phyloP scores from a whole-genome alignment of 2,329 filamentous ascomycete species.

The Colletotrichum sp. region DNA sequence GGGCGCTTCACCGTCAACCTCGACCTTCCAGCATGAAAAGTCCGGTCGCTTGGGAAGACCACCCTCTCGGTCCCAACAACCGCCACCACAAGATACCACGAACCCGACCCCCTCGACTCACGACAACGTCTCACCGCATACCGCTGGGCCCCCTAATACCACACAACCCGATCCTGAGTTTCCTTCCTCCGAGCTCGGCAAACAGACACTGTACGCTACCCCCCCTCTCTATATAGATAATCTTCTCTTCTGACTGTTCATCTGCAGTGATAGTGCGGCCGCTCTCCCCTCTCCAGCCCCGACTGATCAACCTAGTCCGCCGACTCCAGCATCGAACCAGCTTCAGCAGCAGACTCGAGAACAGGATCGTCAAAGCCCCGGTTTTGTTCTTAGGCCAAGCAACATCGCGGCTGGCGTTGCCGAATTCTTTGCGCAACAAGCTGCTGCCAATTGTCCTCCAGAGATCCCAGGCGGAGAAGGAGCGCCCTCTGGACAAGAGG shows the following conservation, averaged over 20 bases:
- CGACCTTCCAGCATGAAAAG: not conserved
- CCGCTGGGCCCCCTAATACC: not conserved
- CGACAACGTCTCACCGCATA: not conserved
- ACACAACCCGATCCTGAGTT: not conserved
- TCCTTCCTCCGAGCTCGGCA: not conserved
- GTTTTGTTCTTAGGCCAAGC: not conserved
- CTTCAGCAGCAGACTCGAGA: conserved; percentile 38
- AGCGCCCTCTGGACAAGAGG: not conserved
- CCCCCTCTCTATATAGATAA: not conserved
- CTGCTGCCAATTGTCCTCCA: not conserved
- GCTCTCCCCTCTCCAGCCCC: conserved; percentile 67
- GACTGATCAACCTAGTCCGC: conserved; percentile 64
- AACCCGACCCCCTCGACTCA: not conserved
- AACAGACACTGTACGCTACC: not conserved
- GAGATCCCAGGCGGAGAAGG: not conserved
- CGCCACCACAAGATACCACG: not conserved
- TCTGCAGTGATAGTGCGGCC: conserved; percentile 23
- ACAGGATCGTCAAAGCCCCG: not conserved
- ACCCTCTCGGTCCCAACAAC: not conserved
- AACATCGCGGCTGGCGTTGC: not conserved
- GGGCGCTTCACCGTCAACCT: not conserved
- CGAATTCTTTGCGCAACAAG: not conserved
- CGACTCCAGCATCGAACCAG: conserved; percentile 29
- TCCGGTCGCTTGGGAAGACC: not conserved
- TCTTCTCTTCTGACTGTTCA: not conserved